Base-by-base conservation (phyloP, 371 early-diverging fungal genomes). In the Syncephalastrum monosporum region DNA sequence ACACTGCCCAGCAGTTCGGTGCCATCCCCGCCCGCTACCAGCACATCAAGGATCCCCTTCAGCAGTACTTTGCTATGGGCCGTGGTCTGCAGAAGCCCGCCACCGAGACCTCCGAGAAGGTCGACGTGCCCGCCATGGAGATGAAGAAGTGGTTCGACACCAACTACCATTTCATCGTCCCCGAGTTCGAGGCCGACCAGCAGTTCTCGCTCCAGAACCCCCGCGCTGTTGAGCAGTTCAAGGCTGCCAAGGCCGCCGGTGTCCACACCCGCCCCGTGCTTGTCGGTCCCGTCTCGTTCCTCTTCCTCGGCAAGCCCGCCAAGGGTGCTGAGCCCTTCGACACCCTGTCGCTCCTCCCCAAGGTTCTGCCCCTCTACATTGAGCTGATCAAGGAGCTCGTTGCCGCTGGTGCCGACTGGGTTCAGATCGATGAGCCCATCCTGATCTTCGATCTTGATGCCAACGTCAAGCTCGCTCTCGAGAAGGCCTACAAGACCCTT, bases 101-200 rank as follows among this genome's bases (percentile, higher is more conserved):
- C 55, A 84, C 83, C 29, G 86, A 75, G 56, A 73, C 71, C 21
- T 64, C 74, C 24, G 76, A 75, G 49, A 85, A 84, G 74, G 79
- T 96, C 46, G 96, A 96, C 64, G 90, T 97, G 45, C 92, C 92
- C 56, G 93, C 96, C 57, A 89, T 94, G 79, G 95, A 96, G 75
- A 96, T 97, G 91, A 90, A 91, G 82, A 92, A 91, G 77, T 92
- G 92, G 92, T 97, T 96, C 71, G 97, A 97, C 74, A 96, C 97
- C 71, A 97, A 97, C 91, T 97, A 93, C 83, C 88, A 85, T 65
- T 88, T 81, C 68, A 91, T 90, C 46, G 96, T 96, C 42, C 95
- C 96, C 48, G 93, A 96, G 76, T 86, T 96, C 56, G 81, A 84
- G 56, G 76, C 83, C 53, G 69, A 78, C 68, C 92, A 91, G 69